phyloP scores from a whole-genome alignment of 2,329 filamentous ascomycete genomes.

The Paracorniculantispora psalliotae region DNA sequence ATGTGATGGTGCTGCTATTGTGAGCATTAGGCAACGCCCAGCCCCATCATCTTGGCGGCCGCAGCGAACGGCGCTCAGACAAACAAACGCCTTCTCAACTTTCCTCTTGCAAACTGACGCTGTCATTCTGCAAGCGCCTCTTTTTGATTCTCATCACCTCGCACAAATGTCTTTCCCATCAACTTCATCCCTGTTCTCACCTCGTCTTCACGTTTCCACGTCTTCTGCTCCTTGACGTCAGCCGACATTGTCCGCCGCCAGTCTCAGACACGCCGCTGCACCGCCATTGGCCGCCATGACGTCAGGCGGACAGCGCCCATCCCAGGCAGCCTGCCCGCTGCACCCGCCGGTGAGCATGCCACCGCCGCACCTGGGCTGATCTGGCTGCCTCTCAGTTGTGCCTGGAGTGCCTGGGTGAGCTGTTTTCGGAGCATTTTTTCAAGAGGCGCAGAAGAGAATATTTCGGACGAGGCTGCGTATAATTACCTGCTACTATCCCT shows the following conservation, averaged over 20 bases:
- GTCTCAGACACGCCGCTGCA: background rate
- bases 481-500: background rate
- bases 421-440: background rate
- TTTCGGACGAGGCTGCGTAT: background rate
- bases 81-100: background rate
- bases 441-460: background rate
- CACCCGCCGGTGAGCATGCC: background rate
- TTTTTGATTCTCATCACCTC: background rate
- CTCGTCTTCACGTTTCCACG: background rate
- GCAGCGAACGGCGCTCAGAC: conserved; percentile 7
- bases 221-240: conserved; percentile 14
- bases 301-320: conserved; percentile 12
- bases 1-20: background rate
- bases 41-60: too few relatives aligned
- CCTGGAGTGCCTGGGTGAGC: background rate
- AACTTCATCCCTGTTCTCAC: background rate
- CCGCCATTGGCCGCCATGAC: conserved; percentile 13
- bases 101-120: background rate
- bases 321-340: background rate
- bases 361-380: conserved; percentile 9
- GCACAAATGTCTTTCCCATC: background rate
- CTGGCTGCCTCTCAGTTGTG: conserved; percentile 10
- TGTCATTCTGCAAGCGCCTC: background rate
- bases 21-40: too few relatives aligned
- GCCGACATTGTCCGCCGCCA: conserved; percentile 5